Percentiles rank a stretch among this genome's conserved stretches.
phyloP scores from a whole-genome alignment of 805 yeast species.

The Pichia kluyveri region DNA sequence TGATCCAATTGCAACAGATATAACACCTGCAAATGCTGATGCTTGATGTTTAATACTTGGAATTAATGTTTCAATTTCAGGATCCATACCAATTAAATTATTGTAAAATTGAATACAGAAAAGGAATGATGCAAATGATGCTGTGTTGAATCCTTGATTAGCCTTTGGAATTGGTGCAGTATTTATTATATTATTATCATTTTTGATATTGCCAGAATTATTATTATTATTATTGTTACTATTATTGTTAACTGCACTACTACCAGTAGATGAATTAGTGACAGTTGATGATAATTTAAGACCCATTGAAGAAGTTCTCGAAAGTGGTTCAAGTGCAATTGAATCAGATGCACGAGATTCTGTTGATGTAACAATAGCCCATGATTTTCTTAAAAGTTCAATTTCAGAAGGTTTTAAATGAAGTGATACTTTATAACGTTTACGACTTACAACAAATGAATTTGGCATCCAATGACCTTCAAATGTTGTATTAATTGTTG shows the following conservation, averaged over 20 bases:
- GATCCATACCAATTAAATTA: slow-evolving; percentile 53
- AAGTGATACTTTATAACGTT: slow-evolving; percentile 17
- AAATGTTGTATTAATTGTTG: slow-evolving; percentile 20
- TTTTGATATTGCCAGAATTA: neutral
- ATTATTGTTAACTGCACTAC: neutral
- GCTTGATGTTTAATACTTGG: slow-evolving; percentile 78
- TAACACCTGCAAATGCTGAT: slow-evolving; percentile 68
- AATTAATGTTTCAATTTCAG: slow-evolving; percentile 52
- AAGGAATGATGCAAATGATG: slow-evolving; percentile 43
- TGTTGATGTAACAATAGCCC: slow-evolving; percentile 31
- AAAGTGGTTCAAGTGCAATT: neutral
- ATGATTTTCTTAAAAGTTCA: slow-evolving; percentile 36
- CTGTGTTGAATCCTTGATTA: slow-evolving; percentile 11
- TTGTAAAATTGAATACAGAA: slow-evolving; percentile 73
- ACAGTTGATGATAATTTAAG: neutral
- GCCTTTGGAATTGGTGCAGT: neutral
- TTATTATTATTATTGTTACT: neutral
- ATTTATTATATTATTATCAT: no score
- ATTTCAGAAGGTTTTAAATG: slow-evolving; percentile 30
- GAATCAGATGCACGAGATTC: slow-evolving; percentile 7
- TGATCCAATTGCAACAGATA: slow-evolving; percentile 56
- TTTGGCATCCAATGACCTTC: slow-evolving; percentile 28
- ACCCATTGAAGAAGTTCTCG: slow-evolving; percentile 2
- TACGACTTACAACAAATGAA: slow-evolving; percentile 20
- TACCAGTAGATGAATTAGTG: neutral